Conservation (phyloP, 495 filamentous ascomycete genomes). For the Neurospora sp. region DNA sequence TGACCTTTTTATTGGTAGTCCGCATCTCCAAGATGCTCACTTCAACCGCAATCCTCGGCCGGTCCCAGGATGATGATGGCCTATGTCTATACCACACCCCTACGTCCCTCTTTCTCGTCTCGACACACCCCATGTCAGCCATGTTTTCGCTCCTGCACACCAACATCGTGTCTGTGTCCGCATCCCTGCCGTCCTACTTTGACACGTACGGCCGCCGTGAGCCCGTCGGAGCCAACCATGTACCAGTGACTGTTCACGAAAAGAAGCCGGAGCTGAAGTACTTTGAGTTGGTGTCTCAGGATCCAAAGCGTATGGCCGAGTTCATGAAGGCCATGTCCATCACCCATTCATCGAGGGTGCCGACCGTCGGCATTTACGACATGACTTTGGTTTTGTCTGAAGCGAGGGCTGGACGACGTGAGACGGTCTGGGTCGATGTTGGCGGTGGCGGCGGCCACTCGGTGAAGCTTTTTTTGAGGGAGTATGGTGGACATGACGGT, state of each 20-base stretch:
- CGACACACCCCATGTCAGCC: constrained; percentile 11
- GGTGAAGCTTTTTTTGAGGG: constrained; percentile 17
- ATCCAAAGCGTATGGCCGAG: constrained; percentile 8
- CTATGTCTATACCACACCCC: constrained; percentile 20
- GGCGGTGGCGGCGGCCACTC: constrained; percentile 30
- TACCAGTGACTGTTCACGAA: constrained; percentile 16
- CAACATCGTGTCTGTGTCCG: constrained; percentile 14
- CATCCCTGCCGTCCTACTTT: constrained; percentile 23
- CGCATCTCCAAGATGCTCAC: constrained; percentile 25
- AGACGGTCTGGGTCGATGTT: constrained; percentile 26
- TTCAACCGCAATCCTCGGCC: constrained; percentile 17
- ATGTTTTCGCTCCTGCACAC: constrained; percentile 50
- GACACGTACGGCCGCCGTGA: constrained; percentile 21
- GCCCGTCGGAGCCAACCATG: constrained; percentile 16
- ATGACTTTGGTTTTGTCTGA: constrained; percentile 15
- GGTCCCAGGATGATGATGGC: neutral
- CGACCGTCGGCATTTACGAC: constrained; percentile 24
- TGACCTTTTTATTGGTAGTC: constrained; percentile 1
- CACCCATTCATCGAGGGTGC: constrained; percentile 10
- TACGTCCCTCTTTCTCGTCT: constrained; percentile 15
- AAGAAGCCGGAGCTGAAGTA: constrained; percentile 15
- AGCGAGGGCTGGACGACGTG: constrained; percentile 1
- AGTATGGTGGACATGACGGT: constrained; percentile 5
- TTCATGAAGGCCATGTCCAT: constrained; percentile 23
- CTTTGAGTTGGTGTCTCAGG: constrained; percentile 19